Conservation (phyloP, 2,329 filamentous ascomycete genomes). For the Trichoderma aggressivum region DNA sequence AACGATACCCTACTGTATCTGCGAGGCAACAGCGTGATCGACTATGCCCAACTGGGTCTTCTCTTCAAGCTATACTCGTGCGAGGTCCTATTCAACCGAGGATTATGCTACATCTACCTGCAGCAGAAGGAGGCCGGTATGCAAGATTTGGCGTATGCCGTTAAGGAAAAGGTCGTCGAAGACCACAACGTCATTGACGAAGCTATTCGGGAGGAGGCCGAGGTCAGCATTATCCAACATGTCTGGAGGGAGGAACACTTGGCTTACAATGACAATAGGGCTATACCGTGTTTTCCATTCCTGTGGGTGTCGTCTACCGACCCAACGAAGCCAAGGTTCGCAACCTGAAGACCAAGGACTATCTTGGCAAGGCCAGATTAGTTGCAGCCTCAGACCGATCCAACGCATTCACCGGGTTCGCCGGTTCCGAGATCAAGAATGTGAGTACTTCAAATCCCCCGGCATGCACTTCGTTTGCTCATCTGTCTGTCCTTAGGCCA, state of each 20-base stretch:
- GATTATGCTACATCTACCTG: conserved; percentile 94
- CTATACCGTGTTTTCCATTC: conserved; percentile 98
- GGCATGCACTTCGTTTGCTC: neutral
- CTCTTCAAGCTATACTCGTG: conserved; percentile 97
- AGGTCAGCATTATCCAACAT: conserved; percentile 55
- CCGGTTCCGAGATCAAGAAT: conserved; percentile 75
- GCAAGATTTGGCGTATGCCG: conserved; percentile 85
- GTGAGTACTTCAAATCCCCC: conserved; percentile 37
- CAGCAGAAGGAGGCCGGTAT: conserved; percentile 87
- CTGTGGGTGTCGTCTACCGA: conserved; percentile 89
- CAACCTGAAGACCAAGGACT: conserved; percentile 96
- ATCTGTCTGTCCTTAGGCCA: conserved; percentile 39
- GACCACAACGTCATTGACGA: conserved; percentile 98
- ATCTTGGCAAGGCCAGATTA: conserved; percentile 90
- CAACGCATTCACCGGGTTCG: conserved; percentile 79
- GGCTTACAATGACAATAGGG: conserved; percentile 54
- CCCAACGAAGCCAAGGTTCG: conserved; percentile 98
- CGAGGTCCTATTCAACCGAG: conserved; percentile 95
- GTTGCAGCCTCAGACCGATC: conserved; percentile 81
- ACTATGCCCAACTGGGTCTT: conserved; percentile 92
- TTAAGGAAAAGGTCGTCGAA: conserved; percentile 92
- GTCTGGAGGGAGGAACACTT: neutral
- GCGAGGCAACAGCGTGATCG: conserved; percentile 93
- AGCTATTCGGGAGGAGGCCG: conserved; percentile 87
- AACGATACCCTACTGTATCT: conserved; percentile 96